Evolutionary conservation across 352 stramenopile species (phyloP), one percentile per base, ranked within the genome.

Genomic region (Elongisporangium anandrum): DNA sequence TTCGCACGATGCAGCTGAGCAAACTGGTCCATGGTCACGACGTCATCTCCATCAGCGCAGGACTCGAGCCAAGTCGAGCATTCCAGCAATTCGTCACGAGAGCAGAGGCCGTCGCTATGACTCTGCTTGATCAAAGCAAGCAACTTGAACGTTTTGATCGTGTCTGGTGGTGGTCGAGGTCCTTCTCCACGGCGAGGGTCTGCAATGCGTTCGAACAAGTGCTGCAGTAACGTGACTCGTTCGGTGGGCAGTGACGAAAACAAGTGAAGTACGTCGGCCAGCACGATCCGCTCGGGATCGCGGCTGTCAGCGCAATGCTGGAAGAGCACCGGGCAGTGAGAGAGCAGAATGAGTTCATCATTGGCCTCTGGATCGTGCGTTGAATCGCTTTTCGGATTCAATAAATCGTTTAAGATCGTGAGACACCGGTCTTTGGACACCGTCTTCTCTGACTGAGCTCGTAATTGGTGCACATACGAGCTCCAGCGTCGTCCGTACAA

Each of bases 171-270:
- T 21, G 77, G 81, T 12, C 57, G 59, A 0, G 65, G 52, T 2
- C 77, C 75, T 60, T 81, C 65, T 1, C 75, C 76, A 51, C 70
- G 69, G 39, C 75, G 64, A 45, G 60, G 65, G 38, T 85, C 79
- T 0, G 67, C 60, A 50, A 92, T 72, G 38, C 88, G 75, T 58
- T 86, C 74, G 41, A 90, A 92, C 6, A 75, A 70, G 29, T 83
- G 66, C 2, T 65, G 60, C 20, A 85, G 24, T 1, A 88, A 41
- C 5, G 65, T 70, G 51, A 77, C 68, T 21, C 83, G 68, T 4
- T 74, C 61, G 8, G 68, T 49, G 0, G 77, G 63, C 1, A 90
- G 50, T 12, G 62, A 65, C n/a, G 60, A 56, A 2, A 93, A 38
- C 15, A 90, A 38, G 19, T 56, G 9, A n/a, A 72, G 52, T 0